Base-by-base conservation (phyloP, 768 basidiomycete genomes). In the Phanerochaete sordida region DNA sequence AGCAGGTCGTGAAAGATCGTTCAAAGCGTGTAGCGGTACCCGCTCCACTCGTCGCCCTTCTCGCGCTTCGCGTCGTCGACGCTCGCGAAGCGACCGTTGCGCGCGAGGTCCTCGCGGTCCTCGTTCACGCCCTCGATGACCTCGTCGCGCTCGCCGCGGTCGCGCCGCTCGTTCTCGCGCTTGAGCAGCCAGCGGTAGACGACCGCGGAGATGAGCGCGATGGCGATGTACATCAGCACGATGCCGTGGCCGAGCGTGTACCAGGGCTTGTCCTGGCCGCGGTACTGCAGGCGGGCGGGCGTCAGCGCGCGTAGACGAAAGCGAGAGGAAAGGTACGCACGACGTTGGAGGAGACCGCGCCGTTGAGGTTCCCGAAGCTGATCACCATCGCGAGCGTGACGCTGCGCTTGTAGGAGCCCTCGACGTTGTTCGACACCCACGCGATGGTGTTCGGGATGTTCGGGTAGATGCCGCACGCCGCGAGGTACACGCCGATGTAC, bases 391-490 rank as follows among this genome's bases (percentile, higher is more conserved):
- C 88, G 53, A 90, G 73, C 0, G 85, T 77, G 7, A 90, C 86
- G 63, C 84, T 84, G 43, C 89, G 86, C 69, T 91, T 91, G 73
- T 90, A 91, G 2, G 82, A 79, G 15, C 89, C 88, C 72, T 90
- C 87, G 15, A 87, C 79, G 67, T 88, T 91, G 66, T 90, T 89
- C 21, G 84, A 83, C 23, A 83, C 81, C 80, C 80, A 83, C 2
- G 80, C 77, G 62, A 81, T 76, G 28, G 58, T 61, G 60, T 82
- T 68, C 85, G 87, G 79, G 62, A 91, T 85, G 31, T 84, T 77
- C 4, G 89, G 87, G 69, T 88, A 91, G 58, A 91, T 90, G 9
- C 90, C 90, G 64, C 86, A 83, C 50, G 88, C 83, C 9, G 89
- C 88, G 65, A 90, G 73, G 68, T 81, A 91, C 43, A 86, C 83